Percentiles rank a stretch among this genome's conserved stretches.
Conservation (phyloP, 2,329 filamentous ascomycete genomes). For the Aspergillus floridensis region DNA sequence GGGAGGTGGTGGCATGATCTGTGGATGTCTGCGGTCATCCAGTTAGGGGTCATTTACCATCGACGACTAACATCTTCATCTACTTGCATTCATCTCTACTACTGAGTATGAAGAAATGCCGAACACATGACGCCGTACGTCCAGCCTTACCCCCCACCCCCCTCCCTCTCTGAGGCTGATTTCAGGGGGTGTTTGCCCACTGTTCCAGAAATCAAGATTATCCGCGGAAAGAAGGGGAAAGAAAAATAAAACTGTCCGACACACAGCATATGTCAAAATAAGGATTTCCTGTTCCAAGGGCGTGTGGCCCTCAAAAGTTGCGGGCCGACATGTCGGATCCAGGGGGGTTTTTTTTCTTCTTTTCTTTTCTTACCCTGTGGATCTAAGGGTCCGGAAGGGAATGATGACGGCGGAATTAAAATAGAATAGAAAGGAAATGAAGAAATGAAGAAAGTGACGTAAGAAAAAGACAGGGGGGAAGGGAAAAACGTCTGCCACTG, state of each 20-base stretch:
- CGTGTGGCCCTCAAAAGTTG: slow-evolving; percentile 34
- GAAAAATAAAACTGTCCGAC: slow-evolving; percentile 5
- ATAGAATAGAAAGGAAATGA: neutral
- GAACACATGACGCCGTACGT: no score
- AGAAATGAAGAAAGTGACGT: neutral
- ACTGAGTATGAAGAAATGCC: no score
- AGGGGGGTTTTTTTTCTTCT: slow-evolving; percentile 7
- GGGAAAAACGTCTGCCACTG: neutral
- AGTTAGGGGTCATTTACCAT: no score
- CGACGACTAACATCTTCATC: no score
- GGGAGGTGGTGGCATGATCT: no score
- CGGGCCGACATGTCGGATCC: slow-evolving; percentile 22
- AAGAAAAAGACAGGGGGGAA: neutral
- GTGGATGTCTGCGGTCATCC: no score
- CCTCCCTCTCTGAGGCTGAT: slow-evolving; percentile 20
- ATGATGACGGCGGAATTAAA: no score
- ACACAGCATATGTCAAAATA: slow-evolving; percentile 23
- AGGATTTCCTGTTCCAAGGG: slow-evolving; percentile 21
- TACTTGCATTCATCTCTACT: no score
- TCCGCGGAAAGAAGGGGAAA: neutral
- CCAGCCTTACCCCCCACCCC: no score
- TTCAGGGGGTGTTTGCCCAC: slow-evolving; percentile 23
- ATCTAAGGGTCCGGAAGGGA: no score
- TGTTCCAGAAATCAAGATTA: slow-evolving; percentile 18
- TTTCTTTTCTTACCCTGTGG: no score